phyloP scores from a whole-genome alignment of 805 yeast species.

The Ogataea pilisensis region DNA sequence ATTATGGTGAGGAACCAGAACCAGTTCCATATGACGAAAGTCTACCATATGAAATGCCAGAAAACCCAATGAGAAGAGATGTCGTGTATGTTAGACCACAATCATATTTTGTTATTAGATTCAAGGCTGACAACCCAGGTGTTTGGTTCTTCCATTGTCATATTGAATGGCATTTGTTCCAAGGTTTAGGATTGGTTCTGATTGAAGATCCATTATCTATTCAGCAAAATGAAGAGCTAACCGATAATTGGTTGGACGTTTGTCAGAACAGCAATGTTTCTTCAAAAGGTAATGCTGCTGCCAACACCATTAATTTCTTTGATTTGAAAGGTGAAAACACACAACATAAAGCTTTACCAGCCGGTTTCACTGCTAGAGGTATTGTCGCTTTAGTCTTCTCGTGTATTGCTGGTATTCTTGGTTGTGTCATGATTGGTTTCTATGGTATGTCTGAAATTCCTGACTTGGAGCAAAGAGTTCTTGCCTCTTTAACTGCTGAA shows the following conservation, averaged over 20 bases:
- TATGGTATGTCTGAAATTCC: conserved; percentile 86
- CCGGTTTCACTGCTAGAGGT: conserved; percentile 93
- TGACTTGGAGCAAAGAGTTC: conserved; percentile 60
- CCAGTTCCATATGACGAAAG: conserved; percentile 56
- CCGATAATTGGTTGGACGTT: conserved; percentile 54
- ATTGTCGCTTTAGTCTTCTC: conserved; percentile 92
- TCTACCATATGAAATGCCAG: conserved; percentile 53
- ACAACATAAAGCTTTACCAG: conserved; percentile 65
- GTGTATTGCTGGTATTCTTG: conserved; percentile 77
- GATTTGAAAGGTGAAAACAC: conserved; percentile 73
- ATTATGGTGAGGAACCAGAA: conserved; percentile 47
- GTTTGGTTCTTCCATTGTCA: conserved; percentile 99
- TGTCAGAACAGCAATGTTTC: conserved; percentile 58
- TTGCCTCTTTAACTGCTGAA: conserved; percentile 49
- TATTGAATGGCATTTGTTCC: conserved; percentile 96
- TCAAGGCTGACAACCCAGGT: conserved; percentile 94
- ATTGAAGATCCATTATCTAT: conserved; percentile 80
- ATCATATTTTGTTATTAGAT: conserved; percentile 81
- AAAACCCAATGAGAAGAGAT: conserved; percentile 82
- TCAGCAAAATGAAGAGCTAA: conserved; percentile 56
- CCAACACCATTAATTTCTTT: conserved; percentile 54
- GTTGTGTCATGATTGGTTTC: conserved; percentile 68
- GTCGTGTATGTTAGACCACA: conserved; percentile 74
- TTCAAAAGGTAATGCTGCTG: conserved; percentile 85
- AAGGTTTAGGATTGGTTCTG: conserved; percentile 80